Base-by-base conservation (phyloP, 1,284 basidiomycete genomes). In the Veloporphyrellus conicus region DNA sequence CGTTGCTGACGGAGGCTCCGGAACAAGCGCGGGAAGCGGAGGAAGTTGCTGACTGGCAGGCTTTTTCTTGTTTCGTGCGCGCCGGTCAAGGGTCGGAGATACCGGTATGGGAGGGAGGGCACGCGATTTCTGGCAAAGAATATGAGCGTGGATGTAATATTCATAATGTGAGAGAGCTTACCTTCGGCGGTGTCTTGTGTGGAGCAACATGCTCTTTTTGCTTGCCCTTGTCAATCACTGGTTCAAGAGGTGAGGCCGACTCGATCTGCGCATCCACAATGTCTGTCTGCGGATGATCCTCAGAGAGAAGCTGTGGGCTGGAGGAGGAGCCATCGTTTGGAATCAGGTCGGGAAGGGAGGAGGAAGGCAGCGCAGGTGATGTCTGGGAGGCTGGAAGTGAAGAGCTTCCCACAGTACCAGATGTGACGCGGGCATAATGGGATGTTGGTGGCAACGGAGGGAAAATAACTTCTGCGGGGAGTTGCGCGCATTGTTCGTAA, bases 251-350 rank as follows among this genome's bases (percentile, higher is more conserved):
- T 34, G 54, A 53, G 6, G 52, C 48, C 14, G 56, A 52, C 20
- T 54, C 45, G 18, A 66, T 51, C 22, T 43, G 49, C 3, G 29
- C 43, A 15, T 61, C 50, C 3, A 33, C 45, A 16, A 31, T 18
- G 20, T 61, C 48, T 14, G 52, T 52, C 47, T 62, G 61, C 9
- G 53, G 46, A 29, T 61, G 49, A 20, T 65, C 57, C 22, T 61
- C 60, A 19, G 66, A 67, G 40, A 71, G 71, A 34, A 72, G 70
- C 16, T 75, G 75, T 1, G 84, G 83, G 54, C 84, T 87, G 6
- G 84, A 87, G 1, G 84, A 87, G 1, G 82, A 84, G 54, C 76
- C 81, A 35, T 71, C 64, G 59, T 79, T 80, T 0, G 82, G 79
- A 11, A 77, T 79, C 20, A 87, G 72, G 31, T 74, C 79, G 15